Percentiles rank a stretch among this genome's conserved stretches.
phyloP scores from a whole-genome alignment of 2,329 filamentous ascomycete genomes.

The Xylariaceae sp. region DNA sequence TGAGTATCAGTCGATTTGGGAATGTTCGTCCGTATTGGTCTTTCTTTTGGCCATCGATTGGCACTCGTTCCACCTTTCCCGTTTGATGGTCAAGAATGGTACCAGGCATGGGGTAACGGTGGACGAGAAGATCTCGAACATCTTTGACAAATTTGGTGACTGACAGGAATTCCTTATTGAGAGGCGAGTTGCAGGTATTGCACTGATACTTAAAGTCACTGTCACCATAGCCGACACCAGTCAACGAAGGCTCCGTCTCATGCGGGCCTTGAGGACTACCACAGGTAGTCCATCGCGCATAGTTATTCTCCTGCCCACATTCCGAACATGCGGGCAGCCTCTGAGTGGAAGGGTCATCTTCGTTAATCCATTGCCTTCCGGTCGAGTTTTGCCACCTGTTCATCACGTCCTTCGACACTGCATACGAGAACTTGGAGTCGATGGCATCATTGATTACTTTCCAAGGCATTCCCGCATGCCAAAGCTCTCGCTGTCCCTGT shows the following conservation, averaged over 20 bases:
- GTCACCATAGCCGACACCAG: conserved; percentile 59
- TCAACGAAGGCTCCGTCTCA: conserved; percentile 31
- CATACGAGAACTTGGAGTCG: conserved; percentile 56
- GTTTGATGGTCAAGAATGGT: conserved; percentile 55
- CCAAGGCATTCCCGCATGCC: conserved; percentile 67
- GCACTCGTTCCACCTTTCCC: conserved; percentile 45
- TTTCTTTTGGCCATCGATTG: conserved; percentile 8
- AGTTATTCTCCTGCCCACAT: conserved; percentile 41
- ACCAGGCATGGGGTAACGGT: conserved; percentile 59
- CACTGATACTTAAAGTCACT: conserved; percentile 50
- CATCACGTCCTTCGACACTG: conserved; percentile 40
- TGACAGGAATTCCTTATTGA: conserved; percentile 58
- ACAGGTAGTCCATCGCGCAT: conserved; percentile 59
- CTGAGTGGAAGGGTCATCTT: conserved; percentile 47
- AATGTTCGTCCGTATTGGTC: conserved; percentile 41
- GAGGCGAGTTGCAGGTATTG: conserved; percentile 41
- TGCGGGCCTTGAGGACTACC: conserved; percentile 35
- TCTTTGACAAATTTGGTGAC: conserved; percentile 60
- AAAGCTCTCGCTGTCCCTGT: conserved; percentile 49
- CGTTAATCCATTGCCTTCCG: conserved; percentile 55
- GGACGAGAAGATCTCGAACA: conserved; percentile 42
- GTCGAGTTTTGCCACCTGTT: conserved; percentile 46
- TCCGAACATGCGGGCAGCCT: conserved; percentile 48
- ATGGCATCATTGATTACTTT: conserved; percentile 53
- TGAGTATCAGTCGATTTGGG: conserved; percentile 54